Conservation (phyloP, 352 stramenopile species). For the Phytophthora aleatoria region DNA sequence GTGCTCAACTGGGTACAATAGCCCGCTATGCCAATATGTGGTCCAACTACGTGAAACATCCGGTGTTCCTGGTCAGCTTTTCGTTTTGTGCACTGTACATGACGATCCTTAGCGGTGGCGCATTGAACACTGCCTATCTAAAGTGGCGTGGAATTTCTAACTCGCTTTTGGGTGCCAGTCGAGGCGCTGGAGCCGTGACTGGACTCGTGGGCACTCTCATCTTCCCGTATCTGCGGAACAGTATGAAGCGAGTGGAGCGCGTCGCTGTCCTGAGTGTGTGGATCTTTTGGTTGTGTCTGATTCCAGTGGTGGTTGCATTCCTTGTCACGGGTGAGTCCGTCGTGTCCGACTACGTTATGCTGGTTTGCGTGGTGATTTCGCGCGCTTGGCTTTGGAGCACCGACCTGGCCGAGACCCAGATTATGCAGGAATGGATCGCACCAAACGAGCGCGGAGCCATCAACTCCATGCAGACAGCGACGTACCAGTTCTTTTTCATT, state of each 20-base stretch:
- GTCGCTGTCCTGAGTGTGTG: constrained; percentile 61
- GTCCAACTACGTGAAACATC: constrained; percentile 51
- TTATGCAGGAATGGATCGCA: constrained; percentile 78
- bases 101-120: constrained; percentile 54
- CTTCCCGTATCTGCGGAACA: constrained; percentile 41
- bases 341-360: constrained; percentile 61
- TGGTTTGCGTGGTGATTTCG: constrained; percentile 53
- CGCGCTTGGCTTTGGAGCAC: constrained; percentile 61
- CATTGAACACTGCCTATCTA: constrained; percentile 62
- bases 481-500: constrained; percentile 71
- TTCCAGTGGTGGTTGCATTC: constrained; percentile 46
- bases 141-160: constrained; percentile 66
- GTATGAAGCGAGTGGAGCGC: constrained; percentile 44
- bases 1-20: constrained; percentile 19
- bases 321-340: constrained; percentile 45
- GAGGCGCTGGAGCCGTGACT: constrained; percentile 48
- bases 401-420: constrained; percentile 69
- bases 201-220: constrained; percentile 56
- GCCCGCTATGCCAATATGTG: constrained; percentile 46
- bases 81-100: constrained; percentile 63
- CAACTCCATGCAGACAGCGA: constrained; percentile 71
- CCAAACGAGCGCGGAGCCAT: constrained; percentile 52
- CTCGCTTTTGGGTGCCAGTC: constrained; percentile 48
- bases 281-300: constrained; percentile 64
- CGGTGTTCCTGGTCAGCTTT: constrained; percentile 59